Conservation (phyloP, 2,329 filamentous ascomycete species). For the Hortaea sp. region DNA sequence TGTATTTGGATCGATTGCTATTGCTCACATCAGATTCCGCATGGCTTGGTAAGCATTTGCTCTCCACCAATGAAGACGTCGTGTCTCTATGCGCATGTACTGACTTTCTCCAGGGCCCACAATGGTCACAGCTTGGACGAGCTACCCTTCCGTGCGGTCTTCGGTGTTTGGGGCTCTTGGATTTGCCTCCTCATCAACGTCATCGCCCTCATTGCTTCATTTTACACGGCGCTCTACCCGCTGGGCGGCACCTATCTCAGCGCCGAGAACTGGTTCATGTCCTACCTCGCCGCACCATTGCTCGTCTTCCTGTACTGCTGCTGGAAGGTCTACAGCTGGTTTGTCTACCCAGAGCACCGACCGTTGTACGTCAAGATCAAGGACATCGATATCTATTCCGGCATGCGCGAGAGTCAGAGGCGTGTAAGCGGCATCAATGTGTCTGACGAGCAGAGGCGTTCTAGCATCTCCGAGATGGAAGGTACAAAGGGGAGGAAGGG, state of each 20-base stretch:
- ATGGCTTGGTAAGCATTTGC: conserved; percentile 50
- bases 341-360: neutral
- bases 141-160: conserved; percentile 48
- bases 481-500: too few relatives aligned
- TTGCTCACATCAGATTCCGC: conserved; percentile 64
- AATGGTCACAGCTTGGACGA: conserved; percentile 58
- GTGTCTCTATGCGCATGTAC: neutral
- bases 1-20: conserved; percentile 60
- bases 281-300: conserved; percentile 25
- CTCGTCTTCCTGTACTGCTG: conserved; percentile 23
- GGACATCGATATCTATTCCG: conserved; percentile 13
- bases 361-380: neutral
- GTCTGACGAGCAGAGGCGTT: too few relatives aligned
- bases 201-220: conserved; percentile 64
- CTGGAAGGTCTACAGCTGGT: conserved; percentile 20
- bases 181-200: conserved; percentile 49
- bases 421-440: neutral
- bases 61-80: too few relatives aligned
- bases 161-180: conserved; percentile 54
- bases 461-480: too few relatives aligned
- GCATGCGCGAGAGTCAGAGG: conserved; percentile 3
- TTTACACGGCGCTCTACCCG: conserved; percentile 71
- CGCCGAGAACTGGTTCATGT: conserved; percentile 18
- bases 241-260: conserved; percentile 30
- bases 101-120: neutral